Conservation (phyloP, 192 early-diverging fungal species). For the Oehlia diaphana region DNA sequence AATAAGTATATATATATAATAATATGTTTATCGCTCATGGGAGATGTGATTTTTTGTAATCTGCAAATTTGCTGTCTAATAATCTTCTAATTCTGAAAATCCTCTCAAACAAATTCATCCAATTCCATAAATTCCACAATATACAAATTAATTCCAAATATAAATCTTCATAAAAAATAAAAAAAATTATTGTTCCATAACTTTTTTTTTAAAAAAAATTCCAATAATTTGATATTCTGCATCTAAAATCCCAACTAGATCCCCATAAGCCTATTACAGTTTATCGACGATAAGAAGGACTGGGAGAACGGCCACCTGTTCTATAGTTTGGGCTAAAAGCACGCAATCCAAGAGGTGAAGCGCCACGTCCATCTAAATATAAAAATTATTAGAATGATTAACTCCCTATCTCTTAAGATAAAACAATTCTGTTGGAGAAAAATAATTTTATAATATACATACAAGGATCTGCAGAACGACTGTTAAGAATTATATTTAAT, state of each 20-base stretch:
- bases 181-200: not conserved
- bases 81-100: conserved; percentile 1
- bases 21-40: not conserved
- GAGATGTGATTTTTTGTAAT: not conserved
- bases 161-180: not conserved
- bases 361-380: conserved; percentile 23
- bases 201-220: not conserved
- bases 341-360: conserved; percentile 18
- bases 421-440: not conserved
- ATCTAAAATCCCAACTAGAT: not conserved
- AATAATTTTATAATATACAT: not conserved
- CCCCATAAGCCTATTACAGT: not conserved
- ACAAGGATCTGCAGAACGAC: conserved; percentile 27
- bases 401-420: not conserved
- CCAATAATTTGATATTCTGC: conserved; percentile 8
- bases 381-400: not conserved
- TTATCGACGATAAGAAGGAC: conserved; percentile 31
- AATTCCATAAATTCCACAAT: not conserved
- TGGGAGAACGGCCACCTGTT: conserved; percentile 25
- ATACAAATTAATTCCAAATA: not conserved
- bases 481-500: not conserved
- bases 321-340: conserved; percentile 30
- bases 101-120: not conserved
- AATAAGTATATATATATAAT: not conserved
- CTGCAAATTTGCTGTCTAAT: not conserved